Evolutionary conservation across 768 basidiomycete genomes (phyloP), one percentile per base, ranked within the genome.

Genomic region (Termitomyces sp.): DNA sequence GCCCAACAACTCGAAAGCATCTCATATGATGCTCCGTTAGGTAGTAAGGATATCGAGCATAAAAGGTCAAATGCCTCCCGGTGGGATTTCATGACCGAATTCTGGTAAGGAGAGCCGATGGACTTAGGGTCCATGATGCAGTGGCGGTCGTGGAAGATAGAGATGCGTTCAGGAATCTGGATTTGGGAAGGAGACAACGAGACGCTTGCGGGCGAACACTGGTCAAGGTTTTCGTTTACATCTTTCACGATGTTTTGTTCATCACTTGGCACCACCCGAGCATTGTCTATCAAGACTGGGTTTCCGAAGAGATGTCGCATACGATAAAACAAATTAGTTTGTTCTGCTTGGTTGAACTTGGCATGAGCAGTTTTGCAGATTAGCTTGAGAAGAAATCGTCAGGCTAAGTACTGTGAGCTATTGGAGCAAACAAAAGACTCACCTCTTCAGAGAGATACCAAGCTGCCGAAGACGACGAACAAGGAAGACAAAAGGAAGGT

Each of bases 21-120:
- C 5, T 59, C 32, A 1, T 53, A 47, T 8, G 49, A 50, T 20
- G 63, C 58, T 4, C 70, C 70, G 7, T 53, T 62, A 0, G 70
- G 70, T 5, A 72, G 64, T 44, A 69, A 48, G 18, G 67, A 64
- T 24, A 71, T 58, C 16, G 62, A 52, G 22, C 59, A 42, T 16
- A 65, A 59, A 5, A 65, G 62, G 4, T 18, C 39, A 5, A 34
- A 20, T n/a, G 51, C 55, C 2, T 48, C 56, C n/a, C 51, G 62
- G 24, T 52, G 20, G 3, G 36, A 8, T 9, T 14, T 9, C 22
- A 62, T 58, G 20, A 20, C 14, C 2, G 30, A 37, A 18, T 48
- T 58, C 20, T 55, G 18, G 13, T 49, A 42, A 8, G 60, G 54
- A 3, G 57, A 51, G 18, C 39, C 18, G 30, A 58, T 62, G 42